Evolutionary conservation across 2,329 filamentous ascomycete species (phyloP).

Genomic region (Fusarium anguioides): DNA sequence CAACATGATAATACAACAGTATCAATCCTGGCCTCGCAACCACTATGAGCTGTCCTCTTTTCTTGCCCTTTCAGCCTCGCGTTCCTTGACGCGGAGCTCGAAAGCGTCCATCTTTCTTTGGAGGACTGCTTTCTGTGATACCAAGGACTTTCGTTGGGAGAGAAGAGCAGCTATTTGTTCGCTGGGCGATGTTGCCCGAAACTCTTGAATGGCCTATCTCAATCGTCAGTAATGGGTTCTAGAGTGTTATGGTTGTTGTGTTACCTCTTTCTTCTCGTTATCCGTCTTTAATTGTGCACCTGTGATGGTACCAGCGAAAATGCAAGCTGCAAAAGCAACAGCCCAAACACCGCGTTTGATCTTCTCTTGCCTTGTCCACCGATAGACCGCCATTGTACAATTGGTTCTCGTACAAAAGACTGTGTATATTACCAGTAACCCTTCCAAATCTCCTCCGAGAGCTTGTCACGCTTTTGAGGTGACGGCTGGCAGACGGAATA

Average conservation of each 20-base stretch:
- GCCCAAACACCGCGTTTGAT: constrained; percentile 53
- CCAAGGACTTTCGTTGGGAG: constrained; percentile 53
- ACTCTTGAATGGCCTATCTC: constrained; percentile 49
- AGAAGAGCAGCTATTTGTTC: constrained; percentile 61
- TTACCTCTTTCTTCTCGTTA: constrained; percentile 58
- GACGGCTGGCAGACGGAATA: constrained; percentile 21
- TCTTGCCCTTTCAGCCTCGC: constrained; percentile 47
- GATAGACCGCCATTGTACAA: constrained; percentile 27
- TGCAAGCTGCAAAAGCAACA: constrained; percentile 59
- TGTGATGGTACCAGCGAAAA: constrained; percentile 60
- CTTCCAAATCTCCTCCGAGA: constrained; percentile 44
- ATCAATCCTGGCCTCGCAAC: not conserved
- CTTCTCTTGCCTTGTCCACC: constrained; percentile 50
- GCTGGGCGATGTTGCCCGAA: constrained; percentile 53
- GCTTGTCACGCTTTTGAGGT: constrained; percentile 33
- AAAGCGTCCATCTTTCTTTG: constrained; percentile 57
- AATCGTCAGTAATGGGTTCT: not conserved
- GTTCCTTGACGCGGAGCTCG: constrained; percentile 53
- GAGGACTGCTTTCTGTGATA: constrained; percentile 53
- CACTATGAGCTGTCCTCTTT: constrained; percentile 19
- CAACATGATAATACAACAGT: constrained; percentile 23
- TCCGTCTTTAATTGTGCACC: constrained; percentile 63
- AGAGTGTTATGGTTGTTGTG: not conserved
- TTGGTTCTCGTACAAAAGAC: not conserved
- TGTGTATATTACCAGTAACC: constrained; percentile 42